phyloP scores from a whole-genome alignment of 176 grass and related monocot species.

The Musa troglodytarum region DNA sequence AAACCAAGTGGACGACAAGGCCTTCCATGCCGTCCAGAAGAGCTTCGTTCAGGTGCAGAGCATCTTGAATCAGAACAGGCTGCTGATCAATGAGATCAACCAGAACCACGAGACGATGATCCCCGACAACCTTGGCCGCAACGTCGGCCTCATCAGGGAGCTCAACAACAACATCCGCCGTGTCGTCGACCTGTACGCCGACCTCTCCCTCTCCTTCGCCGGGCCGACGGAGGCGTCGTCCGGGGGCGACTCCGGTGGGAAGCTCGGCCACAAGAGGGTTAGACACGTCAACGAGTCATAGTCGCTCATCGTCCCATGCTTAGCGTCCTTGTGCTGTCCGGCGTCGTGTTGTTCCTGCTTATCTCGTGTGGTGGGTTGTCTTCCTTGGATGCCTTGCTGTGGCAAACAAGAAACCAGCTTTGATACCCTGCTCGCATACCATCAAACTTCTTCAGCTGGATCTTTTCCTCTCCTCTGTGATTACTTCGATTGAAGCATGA shows the following conservation, averaged over 20 bases:
- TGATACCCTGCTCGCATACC: too few relatives aligned
- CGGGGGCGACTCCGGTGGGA: neutral
- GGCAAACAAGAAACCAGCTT: too few relatives aligned
- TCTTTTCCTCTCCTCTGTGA: neutral
- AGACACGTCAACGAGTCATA: neutral
- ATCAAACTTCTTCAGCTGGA: too few relatives aligned
- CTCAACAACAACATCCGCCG: slow-evolving; percentile 51
- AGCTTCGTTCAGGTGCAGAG: slow-evolving; percentile 34
- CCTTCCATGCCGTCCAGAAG: slow-evolving; percentile 21
- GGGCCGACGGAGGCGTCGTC: slow-evolving; percentile 6
- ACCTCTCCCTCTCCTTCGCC: slow-evolving; percentile 31
- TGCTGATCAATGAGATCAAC: slow-evolving; percentile 51
- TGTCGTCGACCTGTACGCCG: slow-evolving; percentile 33
- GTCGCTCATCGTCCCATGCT: too few relatives aligned
- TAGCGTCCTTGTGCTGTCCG: too few relatives aligned
- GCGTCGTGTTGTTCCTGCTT: too few relatives aligned
- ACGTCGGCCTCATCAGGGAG: slow-evolving; percentile 42
- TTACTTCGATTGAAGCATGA: neutral
- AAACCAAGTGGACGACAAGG: neutral
- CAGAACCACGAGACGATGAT: slow-evolving; percentile 42
- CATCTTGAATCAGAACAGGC: slow-evolving; percentile 42
- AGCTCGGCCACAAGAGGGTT: slow-evolving; percentile 17
- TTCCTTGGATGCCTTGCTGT: too few relatives aligned
- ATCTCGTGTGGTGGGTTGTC: too few relatives aligned
- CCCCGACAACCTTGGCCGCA: slow-evolving; percentile 32